Evolutionary conservation across 169 alveolate species (phyloP), one percentile per base, ranked within the genome.

Genomic region (Cryptosporidium ubiquitum): DNA sequence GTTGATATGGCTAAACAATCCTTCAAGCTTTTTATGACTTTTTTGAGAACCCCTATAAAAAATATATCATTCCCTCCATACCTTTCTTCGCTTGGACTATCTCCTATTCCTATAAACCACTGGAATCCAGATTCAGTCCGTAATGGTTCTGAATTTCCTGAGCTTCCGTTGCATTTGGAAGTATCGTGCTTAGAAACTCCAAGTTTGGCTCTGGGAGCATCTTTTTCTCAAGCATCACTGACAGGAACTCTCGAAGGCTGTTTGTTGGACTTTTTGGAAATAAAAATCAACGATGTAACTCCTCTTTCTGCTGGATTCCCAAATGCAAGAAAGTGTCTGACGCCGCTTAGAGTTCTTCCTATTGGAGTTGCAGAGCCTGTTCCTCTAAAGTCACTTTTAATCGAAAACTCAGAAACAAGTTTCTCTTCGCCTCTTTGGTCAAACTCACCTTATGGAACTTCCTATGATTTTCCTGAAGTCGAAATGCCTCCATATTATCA

Each of bases 341-440:
- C 89, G 6, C 89, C 89, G 5, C 52, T 79, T 10, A 79, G 89
- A 61, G 68, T 44, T 3, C 89, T 79, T 29, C 74, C 89, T 33
- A 44, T 44, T 10, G 89, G 89, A 58, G 68, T 79, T 47, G 55
- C 89, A 5, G 64, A 79, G n/a, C 12, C 49, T 39, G 26, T 79
- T 26, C 89, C 89, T 58, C 39, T 79, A 10, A 79, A 64, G 69
- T 60, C 79, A 5, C 61, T 79, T 3, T 26, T 79, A n/a, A 12
- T 64, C 14, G 68, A 79, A 39, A 61, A 64, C 55, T 37, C 73
- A 0, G 89, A 79, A 35, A 79, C 89, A 23, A 31, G 61, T 2
- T 79, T 79, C 23, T 79, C 89, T 26, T 61, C 49, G 2, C 89
- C 89, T 16, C 79, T 79, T 20, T 79, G 89, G 89, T 37, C 89